These are phyloP conservation scores for Stylonectria norvegica DNA, from an alignment of 2,329 filamentous ascomycete species.

Conservation along the genomic window DNA sequence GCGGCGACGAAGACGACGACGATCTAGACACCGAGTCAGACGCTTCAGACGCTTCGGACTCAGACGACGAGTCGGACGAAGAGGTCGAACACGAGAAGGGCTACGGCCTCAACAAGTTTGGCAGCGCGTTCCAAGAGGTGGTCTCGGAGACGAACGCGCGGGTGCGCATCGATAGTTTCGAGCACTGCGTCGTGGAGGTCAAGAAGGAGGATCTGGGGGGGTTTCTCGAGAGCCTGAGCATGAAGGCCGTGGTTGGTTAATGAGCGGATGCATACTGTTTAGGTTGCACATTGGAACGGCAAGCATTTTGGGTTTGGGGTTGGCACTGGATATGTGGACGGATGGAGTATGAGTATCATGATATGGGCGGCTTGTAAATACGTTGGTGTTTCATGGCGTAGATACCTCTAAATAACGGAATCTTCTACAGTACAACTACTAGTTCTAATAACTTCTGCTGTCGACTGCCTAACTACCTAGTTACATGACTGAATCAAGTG, in stretches of 20 bases:
- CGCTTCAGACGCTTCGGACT: constrained; percentile 39
- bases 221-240: constrained; percentile 87
- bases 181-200: constrained; percentile 97
- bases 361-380: constrained; percentile 16
- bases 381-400: constrained; percentile 13
- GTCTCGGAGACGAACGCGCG: constrained; percentile 85
- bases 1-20: constrained; percentile 44
- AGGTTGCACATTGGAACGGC: not conserved
- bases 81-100: constrained; percentile 56
- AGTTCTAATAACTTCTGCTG: too few species aligned
- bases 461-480: too few species aligned
- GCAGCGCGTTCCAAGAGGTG: constrained; percentile 92
- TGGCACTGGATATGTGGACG: constrained; percentile 4
- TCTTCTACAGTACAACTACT: too few species aligned
- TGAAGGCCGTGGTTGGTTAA: constrained; percentile 76
- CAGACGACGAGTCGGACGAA: constrained; percentile 48
- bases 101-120: constrained; percentile 83
- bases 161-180: constrained; percentile 92
- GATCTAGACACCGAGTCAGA: constrained; percentile 46
- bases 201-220: constrained; percentile 88
- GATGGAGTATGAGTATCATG: constrained; percentile 19
- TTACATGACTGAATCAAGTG: too few species aligned
- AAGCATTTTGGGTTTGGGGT: constrained; percentile 5
- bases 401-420: constrained; percentile 16
- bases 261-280: not conserved